Conservation (phyloP, 371 early-diverging fungal genomes). For the Circinella umbellata region DNA sequence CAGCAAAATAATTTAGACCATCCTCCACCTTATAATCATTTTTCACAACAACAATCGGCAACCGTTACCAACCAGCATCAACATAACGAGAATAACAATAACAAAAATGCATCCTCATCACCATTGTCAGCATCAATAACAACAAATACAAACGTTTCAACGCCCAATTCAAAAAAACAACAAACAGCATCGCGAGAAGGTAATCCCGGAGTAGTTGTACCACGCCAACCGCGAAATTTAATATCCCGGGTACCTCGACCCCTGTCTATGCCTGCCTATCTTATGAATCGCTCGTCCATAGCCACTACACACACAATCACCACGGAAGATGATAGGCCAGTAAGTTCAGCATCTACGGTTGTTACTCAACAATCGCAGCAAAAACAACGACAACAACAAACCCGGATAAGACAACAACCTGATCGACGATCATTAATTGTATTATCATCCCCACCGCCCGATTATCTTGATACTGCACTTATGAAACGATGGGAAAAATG, state of each 20-base stretch:
- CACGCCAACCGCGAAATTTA: constrained; percentile 14
- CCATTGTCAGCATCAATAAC: background rate
- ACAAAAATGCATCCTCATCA: background rate
- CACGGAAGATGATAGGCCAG: background rate
- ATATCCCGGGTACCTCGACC: constrained; percentile 16
- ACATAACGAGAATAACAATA: constrained; percentile 15
- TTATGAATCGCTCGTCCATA: constrained; percentile 5
- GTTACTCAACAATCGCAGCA: constrained; percentile 1
- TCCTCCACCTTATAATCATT: constrained; percentile 1
- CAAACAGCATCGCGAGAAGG: constrained; percentile 11
- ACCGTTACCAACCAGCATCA: background rate
- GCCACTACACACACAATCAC: background rate
- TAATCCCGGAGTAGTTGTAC: constrained; percentile 9
- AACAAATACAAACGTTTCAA: background rate
- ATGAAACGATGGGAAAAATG: constrained; percentile 37
- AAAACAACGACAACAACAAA: too few species aligned
- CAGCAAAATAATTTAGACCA: background rate
- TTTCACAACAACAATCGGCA: background rate
- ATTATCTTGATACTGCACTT: constrained; percentile 24
- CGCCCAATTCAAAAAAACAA: constrained; percentile 2
- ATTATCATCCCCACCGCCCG: constrained; percentile 18
- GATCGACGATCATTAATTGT: constrained; percentile 20
- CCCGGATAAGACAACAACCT: too few species aligned
- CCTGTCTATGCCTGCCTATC: constrained; percentile 16
- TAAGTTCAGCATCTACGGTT: constrained; percentile 7